Evolutionary conservation across 2,329 filamentous ascomycete species (phyloP), one percentile per base, ranked within the genome.

Genomic region (Xylaria sp.): DNA sequence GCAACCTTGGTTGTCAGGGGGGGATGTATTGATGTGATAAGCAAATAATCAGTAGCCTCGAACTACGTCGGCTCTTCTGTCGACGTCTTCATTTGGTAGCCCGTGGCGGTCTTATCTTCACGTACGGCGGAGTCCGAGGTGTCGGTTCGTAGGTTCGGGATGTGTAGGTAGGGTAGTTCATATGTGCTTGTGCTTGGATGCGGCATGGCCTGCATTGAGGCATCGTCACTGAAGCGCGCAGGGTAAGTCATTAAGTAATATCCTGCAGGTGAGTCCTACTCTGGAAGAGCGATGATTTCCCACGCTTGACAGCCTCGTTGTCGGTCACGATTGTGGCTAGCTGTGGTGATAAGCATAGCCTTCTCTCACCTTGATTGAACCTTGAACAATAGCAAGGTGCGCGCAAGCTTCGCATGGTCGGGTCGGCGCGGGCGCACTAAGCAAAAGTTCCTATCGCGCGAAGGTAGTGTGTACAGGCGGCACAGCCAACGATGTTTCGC

Each of bases 401-500:
- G 30, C 2, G 30, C 12, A 30, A 34, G 17, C 34, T 8, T 36
- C 34, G 55, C 34, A 45, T 66, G 21, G 32, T n/a, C 42, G 21
- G 51, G 27, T 61, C 51, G 56, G 56, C 39, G 60, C 12, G 27
- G 50, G 14, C 45, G 30, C 61, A 56, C 60, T 42, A 57, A 54
- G 59, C 55, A 58, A 30, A 61, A 64, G 53, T 51, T 55, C 51
- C 36, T 36, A 63, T 68, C 61, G 39, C 61, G 39, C 53, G 39
- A 57, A 27, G 42, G 27, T 12, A 57, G 11, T 17, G 27, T 42
- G 39, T 54, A 48, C 60, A 67, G 64, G 34, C 68, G 45, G 39
- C 48, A 48, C 60, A 67, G 64, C 42, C 68, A 51, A 63, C 64
- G 55, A 53, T 39, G 56, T 66, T 65, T 66, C 69, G 68, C 72